phyloP scores from a whole-genome alignment of 306 rosid species.

The Cyclanthera cordifolia region DNA sequence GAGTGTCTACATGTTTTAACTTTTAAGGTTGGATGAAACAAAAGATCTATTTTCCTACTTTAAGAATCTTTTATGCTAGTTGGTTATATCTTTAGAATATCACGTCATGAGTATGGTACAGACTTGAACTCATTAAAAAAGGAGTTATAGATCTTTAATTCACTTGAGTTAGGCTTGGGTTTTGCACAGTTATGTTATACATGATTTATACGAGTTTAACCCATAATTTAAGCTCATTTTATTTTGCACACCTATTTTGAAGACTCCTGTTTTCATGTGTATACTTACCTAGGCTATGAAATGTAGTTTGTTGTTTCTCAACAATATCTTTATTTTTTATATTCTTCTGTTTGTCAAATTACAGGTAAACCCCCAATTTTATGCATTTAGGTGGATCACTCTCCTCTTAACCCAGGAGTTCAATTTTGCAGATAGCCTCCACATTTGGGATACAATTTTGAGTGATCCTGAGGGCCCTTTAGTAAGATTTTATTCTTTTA shows the following conservation, averaged over 20 bases:
- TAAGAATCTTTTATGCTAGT: neutral
- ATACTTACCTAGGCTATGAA: neutral
- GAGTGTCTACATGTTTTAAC: neutral
- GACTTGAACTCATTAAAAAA: neutral
- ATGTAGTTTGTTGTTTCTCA: neutral
- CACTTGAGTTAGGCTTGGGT: neutral
- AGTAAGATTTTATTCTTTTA: slow-evolving; percentile 30
- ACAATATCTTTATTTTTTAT: neutral
- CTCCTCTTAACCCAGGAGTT: slow-evolving; percentile 96
- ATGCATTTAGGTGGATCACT: slow-evolving; percentile 99
- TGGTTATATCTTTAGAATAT: neutral
- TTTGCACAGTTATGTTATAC: neutral
- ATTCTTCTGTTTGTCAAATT: slow-evolving; percentile 16
- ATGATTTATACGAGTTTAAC: neutral
- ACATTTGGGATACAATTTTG: slow-evolving; percentile 87
- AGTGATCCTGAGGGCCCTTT: slow-evolving; percentile 96
- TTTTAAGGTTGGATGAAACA: neutral
- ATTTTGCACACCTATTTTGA: neutral
- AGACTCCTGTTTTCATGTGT: neutral
- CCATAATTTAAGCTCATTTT: neutral
- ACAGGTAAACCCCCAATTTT: slow-evolving; percentile 97
- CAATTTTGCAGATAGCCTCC: slow-evolving; percentile 90
- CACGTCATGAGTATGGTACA: neutral
- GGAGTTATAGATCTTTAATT: neutral
- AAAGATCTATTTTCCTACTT: neutral